Evolutionary conservation across 164 flowering plant genomes (phyloP).

Genomic region (Vitis labrusca): DNA sequence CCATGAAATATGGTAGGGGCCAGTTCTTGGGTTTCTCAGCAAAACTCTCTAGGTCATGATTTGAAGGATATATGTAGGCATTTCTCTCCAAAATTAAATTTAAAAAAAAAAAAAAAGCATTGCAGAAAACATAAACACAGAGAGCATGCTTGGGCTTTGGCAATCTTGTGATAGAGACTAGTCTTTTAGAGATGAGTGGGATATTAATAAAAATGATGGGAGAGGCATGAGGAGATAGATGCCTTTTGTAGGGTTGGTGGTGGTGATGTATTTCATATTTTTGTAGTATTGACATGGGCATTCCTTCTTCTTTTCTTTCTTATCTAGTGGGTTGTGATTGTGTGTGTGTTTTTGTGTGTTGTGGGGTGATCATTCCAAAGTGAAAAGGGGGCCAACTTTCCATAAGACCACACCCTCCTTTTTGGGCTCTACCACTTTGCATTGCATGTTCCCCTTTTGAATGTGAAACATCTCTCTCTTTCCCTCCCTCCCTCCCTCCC

Average conservation of each 20-base stretch:
- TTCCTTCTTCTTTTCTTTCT: neutral
- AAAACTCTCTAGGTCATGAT: too few species aligned
- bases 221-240: too few species aligned
- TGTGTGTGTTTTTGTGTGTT: too few species aligned
- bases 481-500: slow-evolving; percentile 2
- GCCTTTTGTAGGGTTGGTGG: neutral
- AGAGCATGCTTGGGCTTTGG: slow-evolving; percentile 2
- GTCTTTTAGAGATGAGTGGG: slow-evolving; percentile 11
- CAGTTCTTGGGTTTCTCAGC: too few species aligned
- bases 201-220: neutral
- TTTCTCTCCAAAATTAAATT: too few species aligned
- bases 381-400: slow-evolving; percentile 39
- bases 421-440: slow-evolving; percentile 25
- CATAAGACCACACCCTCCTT: slow-evolving; percentile 9
- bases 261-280: slow-evolving; percentile 2
- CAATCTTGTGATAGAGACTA: slow-evolving; percentile 25
- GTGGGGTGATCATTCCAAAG: slow-evolving; percentile 36
- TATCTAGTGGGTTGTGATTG: slow-evolving; percentile 17
- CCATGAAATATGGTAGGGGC: too few species aligned
- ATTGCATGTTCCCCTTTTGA: slow-evolving; percentile 29
- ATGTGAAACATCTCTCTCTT: neutral
- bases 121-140: neutral
- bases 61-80: too few species aligned
- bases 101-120: too few species aligned
- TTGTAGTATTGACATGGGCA: slow-evolving; percentile 11